Evolutionary conservation across 2,329 filamentous ascomycete genomes (phyloP), one percentile per base, ranked within the genome.

Genomic region (Aspergillus sp.): DNA sequence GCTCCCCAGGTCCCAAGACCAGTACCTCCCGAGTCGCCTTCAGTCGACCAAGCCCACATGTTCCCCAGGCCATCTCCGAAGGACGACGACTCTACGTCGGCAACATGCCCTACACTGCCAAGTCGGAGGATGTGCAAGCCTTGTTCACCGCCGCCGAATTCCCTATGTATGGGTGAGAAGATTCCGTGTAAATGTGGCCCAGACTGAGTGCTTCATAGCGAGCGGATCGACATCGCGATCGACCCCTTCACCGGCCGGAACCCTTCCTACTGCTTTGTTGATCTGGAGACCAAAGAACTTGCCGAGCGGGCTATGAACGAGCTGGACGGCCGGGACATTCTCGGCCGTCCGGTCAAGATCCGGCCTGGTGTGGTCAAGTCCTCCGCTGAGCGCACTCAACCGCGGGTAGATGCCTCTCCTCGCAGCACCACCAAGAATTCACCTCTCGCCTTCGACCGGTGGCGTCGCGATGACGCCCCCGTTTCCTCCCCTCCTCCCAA

Each of bases 241-340:
- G 86, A 90, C 61, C 81, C 84, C 1, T 82, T 87, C 67, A 86
- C 81, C 26, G 82, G 80, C 38, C 78, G 86, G 42, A 90, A 89
- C 65, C 86, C 86, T 0, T 86, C 84, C 35, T 89, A 89, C 72
- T 90, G 86, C 73, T 90, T 90, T 60, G 82, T 89, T 43, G 86
- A 90, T 62, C 82, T 90, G 52, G 68, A 70, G 43, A 78, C 76
- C 44, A 76, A 77, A 43, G 81, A 82, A 24, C 74, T 82, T 26
- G 86, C 86, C 3, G 75, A 81, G 4, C 67, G 68, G 1, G 84
- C 83, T 1, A 82, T 89, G 65, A 63, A 69, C n/a, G 73, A 78
- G 11, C 72, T 89, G 41, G 75, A 81, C 50, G 80, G 79, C 16
- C 74, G 73, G 17, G 71, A 76, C 11, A 72, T 89, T 30, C 76